A percentile compares a stretch with the other conserved stretches of the same genome.
Conservation (phyloP, 495 filamentous ascomycete species). For the Thozetella sp. region DNA sequence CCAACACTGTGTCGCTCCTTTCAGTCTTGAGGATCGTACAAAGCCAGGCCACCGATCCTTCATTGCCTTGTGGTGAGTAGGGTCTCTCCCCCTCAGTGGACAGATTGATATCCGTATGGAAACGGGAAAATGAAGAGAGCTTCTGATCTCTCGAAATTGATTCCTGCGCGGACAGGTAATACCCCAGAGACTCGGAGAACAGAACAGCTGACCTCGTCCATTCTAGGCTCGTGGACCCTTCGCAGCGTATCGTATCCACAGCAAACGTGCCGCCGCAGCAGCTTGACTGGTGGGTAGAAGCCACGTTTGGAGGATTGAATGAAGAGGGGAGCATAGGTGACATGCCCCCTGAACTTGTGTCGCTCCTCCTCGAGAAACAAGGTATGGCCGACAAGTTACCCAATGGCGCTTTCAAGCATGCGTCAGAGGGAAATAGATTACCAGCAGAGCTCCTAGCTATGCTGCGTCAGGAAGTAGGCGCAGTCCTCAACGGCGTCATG, state of each 20-base stretch:
- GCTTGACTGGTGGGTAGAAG: constrained; percentile 38
- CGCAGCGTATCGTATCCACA: constrained; percentile 48
- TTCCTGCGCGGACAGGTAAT: no score
- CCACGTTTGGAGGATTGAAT: constrained; percentile 10
- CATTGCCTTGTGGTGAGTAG: constrained; percentile 57
- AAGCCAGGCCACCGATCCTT: constrained; percentile 57
- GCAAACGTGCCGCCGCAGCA: constrained; percentile 59
- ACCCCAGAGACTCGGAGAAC: no score
- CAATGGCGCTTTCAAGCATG: no score
- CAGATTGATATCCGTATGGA: no score
- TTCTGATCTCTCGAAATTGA: no score
- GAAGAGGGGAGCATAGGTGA: constrained; percentile 9
- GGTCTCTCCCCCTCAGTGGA: no score
- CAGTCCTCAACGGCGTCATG: constrained; percentile 32
- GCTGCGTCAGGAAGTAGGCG: constrained; percentile 26
- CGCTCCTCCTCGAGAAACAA: constrained; percentile 39
- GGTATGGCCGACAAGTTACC: no score
- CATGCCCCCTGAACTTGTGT: constrained; percentile 22
- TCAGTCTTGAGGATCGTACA: constrained; percentile 45
- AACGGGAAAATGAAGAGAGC: no score
- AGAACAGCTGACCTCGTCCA: no score
- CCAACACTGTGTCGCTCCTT: constrained; percentile 55
- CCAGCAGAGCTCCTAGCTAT: constrained; percentile 44
- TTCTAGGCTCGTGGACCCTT: constrained; percentile 60
- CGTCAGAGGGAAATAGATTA: constrained; percentile 17